Base-by-base conservation (phyloP, 2,329 filamentous ascomycete genomes). In the Sporothrix globosa region DNA sequence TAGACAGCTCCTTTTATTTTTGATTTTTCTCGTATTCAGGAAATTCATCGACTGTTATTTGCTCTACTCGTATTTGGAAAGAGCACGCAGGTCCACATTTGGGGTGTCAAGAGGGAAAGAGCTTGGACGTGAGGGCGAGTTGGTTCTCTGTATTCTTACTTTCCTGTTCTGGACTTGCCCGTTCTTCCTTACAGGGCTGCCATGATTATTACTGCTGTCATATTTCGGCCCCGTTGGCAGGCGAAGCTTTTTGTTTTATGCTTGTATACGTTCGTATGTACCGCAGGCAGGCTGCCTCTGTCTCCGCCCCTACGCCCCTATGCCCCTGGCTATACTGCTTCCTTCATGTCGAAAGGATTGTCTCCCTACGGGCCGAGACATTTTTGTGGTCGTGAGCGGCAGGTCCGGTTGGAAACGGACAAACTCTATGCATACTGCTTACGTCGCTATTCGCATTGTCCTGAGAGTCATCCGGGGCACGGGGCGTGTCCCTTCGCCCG, bases 1-100 rank as follows among this genome's bases (percentile, higher is more conserved):
- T 63, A 34, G 7, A 17, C 19, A 13, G 56, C 44, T 44, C 56
- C 30, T 61, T 30, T 30, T 34, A 34, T 7, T 34, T 34, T 34
- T 34, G 5, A 17, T 63, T 27, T 63, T 63, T 63, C 58, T 63
- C 58, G 58, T 63, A 63, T 63, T 63, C 58, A 63, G n/a, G 14
- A 27, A 63, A 44, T 44, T 46, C 21, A 19, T 34, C 34, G 34
- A 4, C 13, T 44, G 30, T 44, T 13, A 19, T 24, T 46, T 44
- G 39, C 58, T n/a, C 34, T 21, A n/a, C n/a, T n/a, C n/a, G n/a
- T n/a, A 44, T 61, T 46, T n/a, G 58, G 58, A 24, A 61, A 61
- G 39, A 46, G 58, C 39, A 44, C 44, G 58, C 24, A 11, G 39
- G 56, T 46, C 39, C 39, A 41, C 39, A n/a, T 46, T 1, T n/a